phyloP scores from a whole-genome alignment of 225 moss, liverwort and hornwort genomes.

The Neckera pumila region DNA sequence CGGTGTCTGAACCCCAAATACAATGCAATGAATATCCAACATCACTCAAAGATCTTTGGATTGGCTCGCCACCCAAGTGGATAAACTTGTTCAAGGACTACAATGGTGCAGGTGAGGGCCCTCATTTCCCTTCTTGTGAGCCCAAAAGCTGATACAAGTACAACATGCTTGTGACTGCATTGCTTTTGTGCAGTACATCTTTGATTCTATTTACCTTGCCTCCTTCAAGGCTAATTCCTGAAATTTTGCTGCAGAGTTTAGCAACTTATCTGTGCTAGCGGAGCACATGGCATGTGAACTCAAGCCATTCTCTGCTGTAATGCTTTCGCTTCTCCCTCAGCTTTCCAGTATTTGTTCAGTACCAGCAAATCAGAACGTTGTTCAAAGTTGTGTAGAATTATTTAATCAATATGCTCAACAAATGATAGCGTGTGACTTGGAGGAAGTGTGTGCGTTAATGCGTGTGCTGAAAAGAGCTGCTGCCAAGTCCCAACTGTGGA shows the following conservation, averaged over 20 bases:
- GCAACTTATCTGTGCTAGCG: slow-evolving; percentile 23
- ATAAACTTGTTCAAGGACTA: slow-evolving; percentile 28
- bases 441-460: slow-evolving; percentile 62
- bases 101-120: slow-evolving; percentile 30
- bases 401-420: slow-evolving; percentile 48
- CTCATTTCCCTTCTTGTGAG: neutral
- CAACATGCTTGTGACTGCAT: neutral
- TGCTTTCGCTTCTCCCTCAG: slow-evolving; percentile 52
- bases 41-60: slow-evolving; percentile 34
- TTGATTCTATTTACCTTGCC: neutral
- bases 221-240: neutral
- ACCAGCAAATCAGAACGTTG: slow-evolving; percentile 9
- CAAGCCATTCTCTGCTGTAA: slow-evolving; percentile 44
- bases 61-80: slow-evolving; percentile 61
- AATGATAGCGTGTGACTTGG: slow-evolving; percentile 54
- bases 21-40: neutral
- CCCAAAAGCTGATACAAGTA: neutral
- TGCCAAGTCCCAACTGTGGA: slow-evolving; percentile 60
- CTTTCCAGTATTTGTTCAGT: neutral
- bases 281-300: slow-evolving; percentile 10
- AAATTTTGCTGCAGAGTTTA: slow-evolving; percentile 17
- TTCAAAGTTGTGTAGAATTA: slow-evolving; percentile 45
- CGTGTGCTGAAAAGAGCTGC: slow-evolving; percentile 62
- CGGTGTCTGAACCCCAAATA: neutral
- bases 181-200: neutral